Evolutionary conservation across 2,329 filamentous ascomycete species (phyloP), one percentile per base, ranked within the genome.

Genomic region (Phialophora verrucosa): DNA sequence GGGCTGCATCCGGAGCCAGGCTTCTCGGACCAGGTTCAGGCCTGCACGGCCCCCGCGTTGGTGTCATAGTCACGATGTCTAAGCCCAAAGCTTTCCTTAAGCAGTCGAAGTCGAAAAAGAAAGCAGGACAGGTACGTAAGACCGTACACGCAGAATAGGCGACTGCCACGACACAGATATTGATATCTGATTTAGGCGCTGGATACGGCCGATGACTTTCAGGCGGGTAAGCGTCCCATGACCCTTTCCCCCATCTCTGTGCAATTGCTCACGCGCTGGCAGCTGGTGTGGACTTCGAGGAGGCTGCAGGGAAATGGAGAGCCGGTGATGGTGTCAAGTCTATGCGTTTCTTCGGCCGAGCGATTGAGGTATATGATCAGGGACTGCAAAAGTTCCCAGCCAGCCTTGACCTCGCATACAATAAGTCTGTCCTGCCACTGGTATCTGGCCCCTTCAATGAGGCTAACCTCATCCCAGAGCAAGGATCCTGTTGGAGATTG

Each of bases 291-390:
- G 85, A 88, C 35, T 83, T 87, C 66, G 90, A 92, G 78, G 88
- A 91, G 76, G 87, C 87, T 4, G 90, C 88, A 6, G 88, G 90
- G 68, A 92, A 92, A 83, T 91, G 89, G 87, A 83, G 89, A 58
- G 88, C 85, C 44, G 90, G 90, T 25, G 90, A 92, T 75, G 84
- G 87, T 23, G 85, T 82, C 57, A 92, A 91, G 73, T 84, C 86
- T 4, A 82, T 83, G 69, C 81, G 87, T 55, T 83, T 83, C 72
- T 83, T 83, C 74, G 82, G 87, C 69, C 82, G 88, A 68, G 90
- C 90, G 12, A 84, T 91, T 60, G 84, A 90, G 59, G 82, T 83
- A 53, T 92, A 92, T 73, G 84, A 87, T 68, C 83, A 86, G 61
- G 90, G 88, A 12, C 74, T 92, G 35, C 78, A 79, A 57, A 85